phyloP scores from a whole-genome alignment of 192 early-diverging fungal species.

The Rhizoclosmatium sp. region DNA sequence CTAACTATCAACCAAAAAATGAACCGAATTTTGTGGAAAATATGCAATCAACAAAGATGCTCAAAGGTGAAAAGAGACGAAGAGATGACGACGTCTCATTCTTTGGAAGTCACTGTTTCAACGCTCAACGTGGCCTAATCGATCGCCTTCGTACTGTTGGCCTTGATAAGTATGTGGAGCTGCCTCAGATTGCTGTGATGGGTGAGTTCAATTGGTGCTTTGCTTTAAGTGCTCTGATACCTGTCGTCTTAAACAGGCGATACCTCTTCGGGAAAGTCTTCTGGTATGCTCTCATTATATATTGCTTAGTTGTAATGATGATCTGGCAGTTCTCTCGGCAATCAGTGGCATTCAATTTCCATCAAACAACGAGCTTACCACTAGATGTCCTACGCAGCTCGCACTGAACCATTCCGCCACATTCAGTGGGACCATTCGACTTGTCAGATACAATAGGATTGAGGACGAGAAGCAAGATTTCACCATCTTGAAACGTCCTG shows the following conservation, averaged over 20 bases:
- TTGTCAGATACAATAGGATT: neutral
- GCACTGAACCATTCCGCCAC: neutral
- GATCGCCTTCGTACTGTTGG: conserved; percentile 32
- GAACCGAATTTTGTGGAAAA: too few species aligned
- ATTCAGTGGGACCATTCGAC: conserved; percentile 22
- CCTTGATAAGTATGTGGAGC: conserved; percentile 31
- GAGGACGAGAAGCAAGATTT: neutral
- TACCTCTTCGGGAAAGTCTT: conserved; percentile 73
- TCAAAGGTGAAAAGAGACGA: too few species aligned
- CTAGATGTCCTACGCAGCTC: conserved; percentile 38
- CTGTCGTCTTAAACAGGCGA: neutral
- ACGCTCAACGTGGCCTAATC: conserved; percentile 10
- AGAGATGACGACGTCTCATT: neutral
- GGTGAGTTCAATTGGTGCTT: conserved; percentile 18
- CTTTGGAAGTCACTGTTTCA: conserved; percentile 12
- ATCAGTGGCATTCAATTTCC: conserved; percentile 44
- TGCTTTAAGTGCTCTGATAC: too few species aligned
- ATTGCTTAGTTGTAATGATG: neutral
- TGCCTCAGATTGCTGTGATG: conserved; percentile 60
- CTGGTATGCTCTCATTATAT: conserved; percentile 1
- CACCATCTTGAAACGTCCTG: neutral
- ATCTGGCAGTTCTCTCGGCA: conserved; percentile 16
- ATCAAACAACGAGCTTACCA: conserved; percentile 27
- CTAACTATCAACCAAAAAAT: too few species aligned
- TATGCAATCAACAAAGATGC: too few species aligned